Base-by-base conservation (phyloP, 2,329 filamentous ascomycete genomes). In the Trichoderma polysporum region DNA sequence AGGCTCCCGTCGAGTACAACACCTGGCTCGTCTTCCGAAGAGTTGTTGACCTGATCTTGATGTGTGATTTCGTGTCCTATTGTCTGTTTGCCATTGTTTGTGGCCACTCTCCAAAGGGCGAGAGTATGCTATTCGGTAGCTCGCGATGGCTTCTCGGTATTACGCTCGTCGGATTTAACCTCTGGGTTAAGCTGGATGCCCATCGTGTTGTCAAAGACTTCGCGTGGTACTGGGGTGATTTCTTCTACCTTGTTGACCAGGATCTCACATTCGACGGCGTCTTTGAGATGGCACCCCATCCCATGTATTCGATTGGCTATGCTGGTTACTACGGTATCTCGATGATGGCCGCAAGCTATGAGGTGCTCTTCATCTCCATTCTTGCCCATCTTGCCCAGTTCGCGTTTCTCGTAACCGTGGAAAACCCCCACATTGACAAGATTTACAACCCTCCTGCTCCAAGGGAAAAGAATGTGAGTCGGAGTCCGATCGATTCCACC, bases 221-320 rank as follows among this genome's bases (percentile, higher is more conserved):
- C 81, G 95, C 95, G 31, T 99, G 95, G 95, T 99, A 98, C 80
- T 99, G 95, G 95, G 95, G 95, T 69, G 95, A 99, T 79, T 98
- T 98, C 81, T 99, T 98, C 84, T 99, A 93, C 80, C 89, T 99
- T 75, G 92, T 99, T 78, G 95, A 99, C 79, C 94, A 98, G 81
- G 93, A 97, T 76, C 84, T 99, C 77, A 98, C 94, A 58, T 99
- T 99, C 78, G 95, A 99, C 76, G 95, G 95, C 66, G 95, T 99
- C 70, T 99, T 98, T 77, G 95, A 99, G 81, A 96, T 99, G 90
- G 95, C 95, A 22, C 95, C 95, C 35, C 95, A 98, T 77, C 94
- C 94, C 70, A 98, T 98, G 94, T 98, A 98, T 81, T 97, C 94
- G 65, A 94, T 98, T 74, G 95, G 95, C 45, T 99, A 99, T 79